Evolutionary conservation across 352 stramenopile species (phyloP).

Genomic region (Thalassiosira delicatula): DNA sequence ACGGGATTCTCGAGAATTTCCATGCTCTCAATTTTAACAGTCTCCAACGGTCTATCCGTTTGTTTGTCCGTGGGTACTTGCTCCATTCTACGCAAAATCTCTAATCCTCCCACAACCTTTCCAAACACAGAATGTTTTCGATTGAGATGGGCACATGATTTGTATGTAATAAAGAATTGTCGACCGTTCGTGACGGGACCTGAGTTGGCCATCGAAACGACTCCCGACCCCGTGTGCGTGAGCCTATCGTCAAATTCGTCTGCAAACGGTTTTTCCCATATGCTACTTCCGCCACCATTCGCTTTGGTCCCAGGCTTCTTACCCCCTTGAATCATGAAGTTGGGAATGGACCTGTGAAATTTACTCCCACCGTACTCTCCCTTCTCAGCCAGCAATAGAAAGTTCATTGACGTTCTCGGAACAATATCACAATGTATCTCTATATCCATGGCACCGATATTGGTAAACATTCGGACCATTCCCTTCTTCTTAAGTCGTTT

Average conservation of each 20-base stretch:
- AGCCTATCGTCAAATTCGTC: constrained; percentile 97
- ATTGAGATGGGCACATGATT: constrained; percentile 94
- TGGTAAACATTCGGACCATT: constrained; percentile 95
- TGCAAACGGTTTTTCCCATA: constrained; percentile 92
- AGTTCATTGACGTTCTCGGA: constrained; percentile 95
- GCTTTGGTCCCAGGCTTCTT: constrained; percentile 67
- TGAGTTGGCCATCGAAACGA: constrained; percentile 97
- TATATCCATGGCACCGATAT: constrained; percentile 92
- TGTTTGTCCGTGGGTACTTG: constrained; percentile 90
- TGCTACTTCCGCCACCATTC: constrained; percentile 87
- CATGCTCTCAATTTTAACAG: constrained; percentile 74
- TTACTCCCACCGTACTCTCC: constrained; percentile 93
- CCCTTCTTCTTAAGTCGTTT: constrained; percentile 94
- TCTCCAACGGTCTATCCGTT: constrained; percentile 84
- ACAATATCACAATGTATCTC: constrained; percentile 97
- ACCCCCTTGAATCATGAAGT: constrained; percentile 94
- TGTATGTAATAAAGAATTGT: constrained; percentile 99
- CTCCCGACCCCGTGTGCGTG: constrained; percentile 89
- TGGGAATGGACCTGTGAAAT: constrained; percentile 96
- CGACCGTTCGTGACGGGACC: constrained; percentile 94
- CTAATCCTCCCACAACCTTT: constrained; percentile 91
- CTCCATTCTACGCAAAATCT: constrained; percentile 90
- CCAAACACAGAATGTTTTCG: constrained; percentile 98
- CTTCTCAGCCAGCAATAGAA: constrained; percentile 91
- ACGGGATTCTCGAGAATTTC: constrained; percentile 79